A percentile compares a stretch with the other conserved stretches of the same genome.
phyloP scores from a whole-genome alignment of 129 eudicot species.

The Centrapalus pauciflorus region DNA sequence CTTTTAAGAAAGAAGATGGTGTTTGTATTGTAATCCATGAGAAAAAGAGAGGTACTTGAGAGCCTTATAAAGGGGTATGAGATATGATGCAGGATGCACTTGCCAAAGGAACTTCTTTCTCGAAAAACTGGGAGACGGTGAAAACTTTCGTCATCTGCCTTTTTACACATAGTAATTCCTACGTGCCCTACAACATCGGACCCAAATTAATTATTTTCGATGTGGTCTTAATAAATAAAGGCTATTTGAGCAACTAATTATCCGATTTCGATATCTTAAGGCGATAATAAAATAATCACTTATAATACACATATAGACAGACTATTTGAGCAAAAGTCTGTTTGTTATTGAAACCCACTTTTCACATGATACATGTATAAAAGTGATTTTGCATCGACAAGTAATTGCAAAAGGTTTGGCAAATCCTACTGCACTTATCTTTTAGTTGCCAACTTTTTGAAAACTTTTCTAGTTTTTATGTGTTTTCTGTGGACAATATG shows the following conservation, averaged over 20 bases:
- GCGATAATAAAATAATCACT: too few species aligned
- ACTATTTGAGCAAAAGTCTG: constrained; percentile 27
- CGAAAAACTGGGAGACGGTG: neutral
- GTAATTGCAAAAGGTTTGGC: constrained; percentile 39
- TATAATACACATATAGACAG: too few species aligned
- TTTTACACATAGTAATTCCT: constrained; percentile 1
- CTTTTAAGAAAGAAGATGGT: constrained; percentile 19
- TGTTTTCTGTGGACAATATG: constrained; percentile 34
- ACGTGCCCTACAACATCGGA: constrained; percentile 18
- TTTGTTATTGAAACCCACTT: constrained; percentile 29
- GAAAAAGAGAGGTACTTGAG: constrained; percentile 29
- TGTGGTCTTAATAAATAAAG: too few species aligned
- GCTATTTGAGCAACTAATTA: too few species aligned
- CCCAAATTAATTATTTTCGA: neutral
- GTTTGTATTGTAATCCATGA: constrained; percentile 31
- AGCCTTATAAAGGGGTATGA: constrained; percentile 40
- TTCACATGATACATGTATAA: constrained; percentile 25
- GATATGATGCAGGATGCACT: constrained; percentile 20
- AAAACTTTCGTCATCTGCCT: neutral
- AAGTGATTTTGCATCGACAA: constrained; percentile 29
- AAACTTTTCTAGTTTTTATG: constrained; percentile 36
- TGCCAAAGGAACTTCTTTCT: constrained; percentile 8
- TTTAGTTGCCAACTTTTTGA: constrained; percentile 40
- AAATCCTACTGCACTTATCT: constrained; percentile 33
- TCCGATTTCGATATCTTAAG: too few species aligned